Evolutionary conservation across 257 asterid species (phyloP).

Genomic region (Penstemon newberryi): DNA sequence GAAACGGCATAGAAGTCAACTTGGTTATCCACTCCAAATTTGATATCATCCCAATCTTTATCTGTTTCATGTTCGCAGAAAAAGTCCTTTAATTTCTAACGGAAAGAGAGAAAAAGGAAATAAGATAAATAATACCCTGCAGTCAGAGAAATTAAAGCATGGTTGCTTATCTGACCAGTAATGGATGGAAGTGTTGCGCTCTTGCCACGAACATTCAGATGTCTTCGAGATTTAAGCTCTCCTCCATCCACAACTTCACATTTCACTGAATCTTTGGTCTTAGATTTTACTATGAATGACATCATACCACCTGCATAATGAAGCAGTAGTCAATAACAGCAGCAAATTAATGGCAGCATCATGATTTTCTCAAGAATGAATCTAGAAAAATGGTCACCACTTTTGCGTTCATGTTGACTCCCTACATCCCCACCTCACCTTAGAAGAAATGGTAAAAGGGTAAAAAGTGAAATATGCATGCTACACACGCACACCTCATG

Average conservation of each 20-base stretch:
- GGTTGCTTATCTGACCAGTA: conserved; percentile 60
- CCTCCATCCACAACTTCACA: conserved; percentile 98
- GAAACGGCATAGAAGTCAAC: conserved; percentile 97
- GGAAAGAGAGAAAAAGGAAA: not conserved
- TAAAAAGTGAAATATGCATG: conserved; percentile 2
- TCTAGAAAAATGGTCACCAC: not conserved
- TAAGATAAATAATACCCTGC: conserved; percentile 10
- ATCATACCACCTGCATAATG: conserved; percentile 86
- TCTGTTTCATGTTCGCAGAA: conserved; percentile 51
- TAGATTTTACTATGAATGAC: conserved; percentile 78
- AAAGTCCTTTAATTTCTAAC: conserved; percentile 29
- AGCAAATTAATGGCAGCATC: conserved; percentile 7
- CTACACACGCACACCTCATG: not conserved
- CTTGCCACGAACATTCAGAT: conserved; percentile 94
- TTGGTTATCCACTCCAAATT: conserved; percentile 92
- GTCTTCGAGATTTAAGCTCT: conserved; percentile 94
- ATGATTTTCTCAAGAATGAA: not conserved
- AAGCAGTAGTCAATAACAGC: conserved; percentile 25
- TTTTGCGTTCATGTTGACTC: not conserved
- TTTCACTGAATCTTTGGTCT: conserved; percentile 75
- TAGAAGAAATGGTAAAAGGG: not conserved
- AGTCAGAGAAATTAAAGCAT: conserved; percentile 12
- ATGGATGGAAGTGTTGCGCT: conserved; percentile 96
- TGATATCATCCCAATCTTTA: conserved; percentile 97
- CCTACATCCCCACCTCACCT: not conserved